These are phyloP conservation scores for Crassisporium funariophilum DNA, from an alignment of 768 basidiomycete genomes.

Conservation along the genomic window DNA sequence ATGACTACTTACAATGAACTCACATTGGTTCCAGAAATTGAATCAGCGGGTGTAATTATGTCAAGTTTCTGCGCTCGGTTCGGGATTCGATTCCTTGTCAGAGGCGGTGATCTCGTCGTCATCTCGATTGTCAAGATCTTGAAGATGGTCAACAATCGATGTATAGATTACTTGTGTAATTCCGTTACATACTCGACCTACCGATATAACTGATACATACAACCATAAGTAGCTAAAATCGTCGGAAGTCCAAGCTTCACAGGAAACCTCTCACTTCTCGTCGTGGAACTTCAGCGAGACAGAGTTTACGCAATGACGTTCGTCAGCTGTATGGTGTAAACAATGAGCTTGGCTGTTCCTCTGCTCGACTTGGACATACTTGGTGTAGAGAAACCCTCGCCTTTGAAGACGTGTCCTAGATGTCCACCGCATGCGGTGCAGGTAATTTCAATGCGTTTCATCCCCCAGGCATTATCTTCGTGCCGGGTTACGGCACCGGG, in stretches of 20 bases:
- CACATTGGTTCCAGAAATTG: neutral
- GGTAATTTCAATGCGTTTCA: constrained; percentile 81
- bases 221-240: too few species aligned
- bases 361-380: constrained; percentile 48
- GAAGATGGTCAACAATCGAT: too few species aligned
- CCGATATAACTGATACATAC: neutral
- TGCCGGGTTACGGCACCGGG: constrained; percentile 86
- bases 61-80: too few species aligned
- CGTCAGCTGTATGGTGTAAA: constrained; percentile 53
- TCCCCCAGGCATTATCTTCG: constrained; percentile 68
- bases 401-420: constrained; percentile 94
- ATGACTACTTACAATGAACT: constrained; percentile 4
- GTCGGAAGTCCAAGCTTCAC: too few species aligned
- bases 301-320: constrained; percentile 90
- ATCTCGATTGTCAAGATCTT: too few species aligned
- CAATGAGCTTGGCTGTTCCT: neutral
- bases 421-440: constrained; percentile 93
- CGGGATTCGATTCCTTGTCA: too few species aligned
- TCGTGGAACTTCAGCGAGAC: constrained; percentile 78
- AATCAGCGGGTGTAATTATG: neutral
- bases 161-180: too few species aligned
- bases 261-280: constrained; percentile 32
- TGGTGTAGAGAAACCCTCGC: constrained; percentile 80
- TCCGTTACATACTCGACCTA: too few species aligned
- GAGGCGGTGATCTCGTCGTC: too few species aligned